Percentiles rank a stretch among this genome's conserved stretches.
Evolutionary conservation across 495 filamentous ascomycete species (phyloP).

Genomic region (Aspergillus steynii): DNA sequence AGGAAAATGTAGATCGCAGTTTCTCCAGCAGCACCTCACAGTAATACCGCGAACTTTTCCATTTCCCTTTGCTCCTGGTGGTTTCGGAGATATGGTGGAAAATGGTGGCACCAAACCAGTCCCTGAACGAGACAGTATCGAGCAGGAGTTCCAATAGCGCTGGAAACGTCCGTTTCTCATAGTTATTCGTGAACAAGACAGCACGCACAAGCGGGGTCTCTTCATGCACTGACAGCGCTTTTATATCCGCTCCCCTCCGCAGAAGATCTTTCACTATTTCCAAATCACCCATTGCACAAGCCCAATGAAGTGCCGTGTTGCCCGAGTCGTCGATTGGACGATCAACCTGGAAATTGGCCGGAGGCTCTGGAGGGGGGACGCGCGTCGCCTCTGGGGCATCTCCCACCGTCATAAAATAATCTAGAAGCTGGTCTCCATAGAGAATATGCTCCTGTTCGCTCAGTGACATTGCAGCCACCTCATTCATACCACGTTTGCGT

Average conservation of each 20-base stretch:
- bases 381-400: slow-evolving; percentile 60
- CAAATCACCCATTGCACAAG: slow-evolving; percentile 95
- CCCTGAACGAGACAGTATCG: slow-evolving; percentile 70
- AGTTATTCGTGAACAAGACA: slow-evolving; percentile 94
- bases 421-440: slow-evolving; percentile 87
- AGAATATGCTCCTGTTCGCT: slow-evolving; percentile 81
- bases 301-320: slow-evolving; percentile 94
- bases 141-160: slow-evolving; percentile 75
- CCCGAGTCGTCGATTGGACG: slow-evolving; percentile 84
- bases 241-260: slow-evolving; percentile 65
- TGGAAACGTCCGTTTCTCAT: slow-evolving; percentile 84
- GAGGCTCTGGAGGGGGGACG: slow-evolving; percentile 70
- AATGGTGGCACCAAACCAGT: slow-evolving; percentile 77
- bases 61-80: slow-evolving; percentile 74
- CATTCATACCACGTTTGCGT: slow-evolving; percentile 66
- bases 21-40: slow-evolving; percentile 87
- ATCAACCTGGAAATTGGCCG: slow-evolving; percentile 80
- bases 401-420: slow-evolving; percentile 87
- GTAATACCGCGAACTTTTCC: slow-evolving; percentile 85
- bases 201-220: slow-evolving; percentile 95
- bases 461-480: slow-evolving; percentile 59
- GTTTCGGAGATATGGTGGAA: slow-evolving; percentile 91
- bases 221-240: slow-evolving; percentile 69
- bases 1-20: slow-evolving; percentile 64
- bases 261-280: slow-evolving; percentile 85